These are phyloP conservation scores for Camelina neglecta DNA, from an alignment of 345 rosid species.

Conservation along the genomic window DNA sequence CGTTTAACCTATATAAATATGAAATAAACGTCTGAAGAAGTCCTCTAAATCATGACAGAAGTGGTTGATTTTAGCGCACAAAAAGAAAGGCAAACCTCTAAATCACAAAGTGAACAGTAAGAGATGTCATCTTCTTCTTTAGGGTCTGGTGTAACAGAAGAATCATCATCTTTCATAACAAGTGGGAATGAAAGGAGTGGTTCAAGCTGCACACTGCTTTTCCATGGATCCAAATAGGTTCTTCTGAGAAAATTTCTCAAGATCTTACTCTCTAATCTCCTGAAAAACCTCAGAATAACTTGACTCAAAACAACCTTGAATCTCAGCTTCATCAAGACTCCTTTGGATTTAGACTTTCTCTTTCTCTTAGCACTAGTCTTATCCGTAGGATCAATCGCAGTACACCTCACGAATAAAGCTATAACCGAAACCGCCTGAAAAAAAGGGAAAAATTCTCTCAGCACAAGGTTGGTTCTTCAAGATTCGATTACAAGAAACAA, in stretches of 20 bases:
- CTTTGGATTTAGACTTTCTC: conserved; percentile 57
- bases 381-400: conserved; percentile 92
- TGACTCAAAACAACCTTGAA: conserved; percentile 78
- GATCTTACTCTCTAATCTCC: conserved; percentile 86
- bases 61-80: neutral
- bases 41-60: neutral
- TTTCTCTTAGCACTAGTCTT: conserved; percentile 73
- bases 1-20: conserved; percentile 70
- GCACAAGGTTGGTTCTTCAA: neutral
- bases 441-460: conserved; percentile 16
- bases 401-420: conserved; percentile 77
- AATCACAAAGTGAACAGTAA: conserved; percentile 81
- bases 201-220: conserved; percentile 63
- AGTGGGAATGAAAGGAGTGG: conserved; percentile 92
- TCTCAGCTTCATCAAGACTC: conserved; percentile 61
- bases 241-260: conserved; percentile 76
- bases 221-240: conserved; percentile 83
- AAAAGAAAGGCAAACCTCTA: conserved; percentile 59
- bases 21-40: conserved; percentile 5
- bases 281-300: conserved; percentile 70
- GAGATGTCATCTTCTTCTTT: conserved; percentile 78
- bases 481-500: neutral
- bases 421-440: conserved; percentile 80
- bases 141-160: conserved; percentile 67
- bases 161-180: conserved; percentile 83